Evolutionary conservation across 1,284 basidiomycete genomes (phyloP), one percentile per base, ranked within the genome.

Genomic region (Apiotrichum mycotoxinovorans): DNA sequence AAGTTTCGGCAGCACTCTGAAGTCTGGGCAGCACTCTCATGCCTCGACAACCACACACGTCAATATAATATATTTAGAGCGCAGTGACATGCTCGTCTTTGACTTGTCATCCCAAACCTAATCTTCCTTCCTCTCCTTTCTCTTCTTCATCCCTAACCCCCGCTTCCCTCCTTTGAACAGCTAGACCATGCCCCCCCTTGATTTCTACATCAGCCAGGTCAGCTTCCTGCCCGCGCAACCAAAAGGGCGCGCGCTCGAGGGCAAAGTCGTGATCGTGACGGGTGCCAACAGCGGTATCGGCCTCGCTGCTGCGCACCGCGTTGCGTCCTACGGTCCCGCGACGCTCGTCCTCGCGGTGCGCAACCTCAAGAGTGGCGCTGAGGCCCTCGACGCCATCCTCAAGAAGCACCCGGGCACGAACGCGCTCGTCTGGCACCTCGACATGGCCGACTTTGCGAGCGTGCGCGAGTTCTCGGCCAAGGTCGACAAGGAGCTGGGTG

Each of bases 201-300:
- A n/a, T n/a, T n/a, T n/a, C n/a, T n/a, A n/a, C n/a, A n/a, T n/a
- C n/a, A n/a, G n/a, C n/a, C n/a, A n/a, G n/a, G n/a, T n/a, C n/a
- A n/a, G n/a, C n/a, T n/a, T n/a, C n/a, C 30, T 30, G 30, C 30
- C 30, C 12, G 30, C 30, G 30, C 30, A 7, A 12, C 30, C 30
- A 12, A 30, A 5, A 5, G 30, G 30, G 30, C 30, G 7, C 7
- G 40, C 20, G 14, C 35, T 46, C 1, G 30, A 25, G 14, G 62
- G 62, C 20, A 60, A 63, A 42, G 56, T 48, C 9, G 58, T 63
- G 3, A 54, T 67, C 37, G 47, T 67, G 35, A 67, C 66, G 15
- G 66, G 66, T 18, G 54, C 64, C 4, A 67, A 61, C 41, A 54
- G 51, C 57, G 65, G 65, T 7, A 58, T 66, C 48, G 65, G 65